phyloP scores from a whole-genome alignment of 805 yeast species.

The Candida xyloterini region DNA sequence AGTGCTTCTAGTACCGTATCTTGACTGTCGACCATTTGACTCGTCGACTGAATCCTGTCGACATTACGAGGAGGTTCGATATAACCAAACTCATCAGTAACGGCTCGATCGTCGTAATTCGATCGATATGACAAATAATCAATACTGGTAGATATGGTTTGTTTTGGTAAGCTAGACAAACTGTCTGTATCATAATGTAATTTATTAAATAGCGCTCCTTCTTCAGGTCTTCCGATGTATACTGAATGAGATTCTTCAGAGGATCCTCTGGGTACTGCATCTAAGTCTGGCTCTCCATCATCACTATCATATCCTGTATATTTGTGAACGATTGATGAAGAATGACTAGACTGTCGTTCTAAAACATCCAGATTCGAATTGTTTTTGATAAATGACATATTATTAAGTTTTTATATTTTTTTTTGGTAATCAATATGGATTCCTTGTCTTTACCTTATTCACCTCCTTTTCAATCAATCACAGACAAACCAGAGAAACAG shows the following conservation, averaged over 20 bases:
- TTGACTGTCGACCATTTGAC: conserved; percentile 62
- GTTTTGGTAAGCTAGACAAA: conserved; percentile 2
- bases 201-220: conserved; percentile 4
- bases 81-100: conserved; percentile 11
- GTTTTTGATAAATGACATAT: neutral
- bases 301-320: conserved; percentile 13
- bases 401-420: conserved; percentile 1
- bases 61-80: conserved; percentile 29
- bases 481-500: conserved; percentile 2
- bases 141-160: conserved; percentile 13
- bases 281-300: conserved; percentile 21
- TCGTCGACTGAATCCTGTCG: conserved; percentile 52
- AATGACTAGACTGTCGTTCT: conserved; percentile 12
- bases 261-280: conserved; percentile 17
- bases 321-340: conserved; percentile 11
- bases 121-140: conserved; percentile 21
- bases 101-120: conserved; percentile 4
- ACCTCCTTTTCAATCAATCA: neutral
- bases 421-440: conserved; percentile 1
- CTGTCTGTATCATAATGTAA: conserved; percentile 9
- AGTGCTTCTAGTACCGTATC: conserved; percentile 84
- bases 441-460: neutral
- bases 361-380: conserved; percentile 11
- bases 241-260: conserved; percentile 3
- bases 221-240: neutral